Conservation (phyloP, 2,329 filamentous ascomycete genomes). For the Talaromyces albobiverticillius region DNA sequence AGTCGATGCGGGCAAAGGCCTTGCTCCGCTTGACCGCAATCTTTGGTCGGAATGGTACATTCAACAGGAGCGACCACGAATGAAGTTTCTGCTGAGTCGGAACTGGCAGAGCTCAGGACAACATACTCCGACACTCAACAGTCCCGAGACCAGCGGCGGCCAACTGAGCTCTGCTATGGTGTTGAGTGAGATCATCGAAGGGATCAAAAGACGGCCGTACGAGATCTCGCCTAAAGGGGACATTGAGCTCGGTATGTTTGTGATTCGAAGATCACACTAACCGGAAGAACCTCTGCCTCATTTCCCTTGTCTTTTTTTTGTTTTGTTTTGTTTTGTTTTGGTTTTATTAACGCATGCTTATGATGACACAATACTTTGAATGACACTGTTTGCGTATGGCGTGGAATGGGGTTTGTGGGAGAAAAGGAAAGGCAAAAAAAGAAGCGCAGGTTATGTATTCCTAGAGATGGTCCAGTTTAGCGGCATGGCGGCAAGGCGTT, state of each 20-base stretch:
- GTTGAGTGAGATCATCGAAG: slow-evolving; percentile 59
- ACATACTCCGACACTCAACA: slow-evolving; percentile 31
- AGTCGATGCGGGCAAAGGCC: slow-evolving; percentile 51
- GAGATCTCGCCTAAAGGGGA: slow-evolving; percentile 43
- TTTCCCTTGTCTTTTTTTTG: too few species aligned
- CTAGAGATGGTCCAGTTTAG: slow-evolving; percentile 4
- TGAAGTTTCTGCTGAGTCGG: slow-evolving; percentile 49
- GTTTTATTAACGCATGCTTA: background rate
- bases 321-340: background rate
- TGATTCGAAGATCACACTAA: slow-evolving; percentile 44
- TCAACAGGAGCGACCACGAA: slow-evolving; percentile 60
- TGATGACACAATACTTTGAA: background rate
- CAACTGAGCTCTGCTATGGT: slow-evolving; percentile 53
- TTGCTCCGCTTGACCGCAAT: slow-evolving; percentile 49
- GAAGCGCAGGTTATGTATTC: background rate
- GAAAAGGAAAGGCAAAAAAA: background rate
- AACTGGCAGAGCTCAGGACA: slow-evolving; percentile 38
- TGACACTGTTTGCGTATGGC: background rate
- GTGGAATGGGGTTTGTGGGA: background rate
- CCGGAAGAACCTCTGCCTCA: too few species aligned
- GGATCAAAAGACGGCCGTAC: slow-evolving; percentile 52
- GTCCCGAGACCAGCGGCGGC: slow-evolving; percentile 17
- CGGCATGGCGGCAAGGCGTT: slow-evolving; percentile 16
- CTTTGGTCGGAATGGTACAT: slow-evolving; percentile 65
- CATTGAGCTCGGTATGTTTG: slow-evolving; percentile 49